Evolutionary conservation across 371 early-diverging fungal genomes (phyloP), one percentile per base, ranked within the genome.

Genomic region (Mortierella sp.): DNA sequence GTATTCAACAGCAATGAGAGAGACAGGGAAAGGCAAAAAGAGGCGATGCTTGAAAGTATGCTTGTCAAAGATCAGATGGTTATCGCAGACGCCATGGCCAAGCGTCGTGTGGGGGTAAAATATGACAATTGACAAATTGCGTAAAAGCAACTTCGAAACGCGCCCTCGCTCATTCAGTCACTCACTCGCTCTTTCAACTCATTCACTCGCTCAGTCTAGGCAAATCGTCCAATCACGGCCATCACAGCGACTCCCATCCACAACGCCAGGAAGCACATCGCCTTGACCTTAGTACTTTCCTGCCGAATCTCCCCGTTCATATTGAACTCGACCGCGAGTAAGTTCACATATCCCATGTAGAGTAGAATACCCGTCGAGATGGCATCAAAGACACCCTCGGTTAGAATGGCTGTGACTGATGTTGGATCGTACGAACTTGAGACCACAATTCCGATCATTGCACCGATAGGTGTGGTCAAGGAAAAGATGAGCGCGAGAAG

Each of bases 311-410:
- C 64, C 28, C 82, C 70, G 37, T 84, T 83, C 46, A 83, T 79
- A 30, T 86, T 84, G 50, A 91, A 87, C 70, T 93, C 90, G 46
- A 84, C 84, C 15, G 87, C 87, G 50, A 94, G 79, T 27, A 95
- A 81, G 23, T 90, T 88, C 31, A 91, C 90, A 27, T 90, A 86
- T 6, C 88, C 89, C 56, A 86, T 86, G 81, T 94, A 94, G 6
- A 94, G 63, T 12, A 96, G 79, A 34, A 96, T 92, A 37, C 95
- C 95, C n/a, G 92, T 90, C 19, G 90, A 86, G 5, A 93, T 67
- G 14, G 94, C 83, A 66, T 94, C 93, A 28, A 95, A 80, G 28
- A 93, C 83, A 24, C 94, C 96, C 60, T 89, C 89, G 17, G 86
- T 59, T 17, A 94, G 66, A 11, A 94, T 65, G 4, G 87, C 67